A percentile compares a stretch with the other conserved stretches of the same genome.
Evolutionary conservation across 257 asterid genomes (phyloP).

Genomic region (Nemophila menziesii): DNA sequence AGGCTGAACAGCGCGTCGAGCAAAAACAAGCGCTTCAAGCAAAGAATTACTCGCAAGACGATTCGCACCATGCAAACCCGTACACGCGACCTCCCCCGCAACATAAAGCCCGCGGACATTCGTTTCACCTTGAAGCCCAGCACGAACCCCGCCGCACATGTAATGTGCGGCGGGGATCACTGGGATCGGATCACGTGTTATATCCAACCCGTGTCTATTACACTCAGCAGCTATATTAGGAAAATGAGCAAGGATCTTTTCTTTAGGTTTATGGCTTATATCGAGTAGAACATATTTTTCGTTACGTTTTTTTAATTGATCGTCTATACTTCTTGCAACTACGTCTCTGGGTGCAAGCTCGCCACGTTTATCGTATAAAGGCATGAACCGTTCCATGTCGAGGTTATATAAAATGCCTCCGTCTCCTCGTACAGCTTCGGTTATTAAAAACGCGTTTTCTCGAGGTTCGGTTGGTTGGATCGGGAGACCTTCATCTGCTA

Average conservation of each 20-base stretch:
- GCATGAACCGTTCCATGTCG: slow-evolving; percentile 83
- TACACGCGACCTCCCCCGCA: slow-evolving; percentile 97
- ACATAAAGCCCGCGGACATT: slow-evolving; percentile 74
- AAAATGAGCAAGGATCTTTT: slow-evolving; percentile 68
- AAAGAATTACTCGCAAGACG: slow-evolving; percentile 91
- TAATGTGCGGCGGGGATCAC: slow-evolving; percentile 98
- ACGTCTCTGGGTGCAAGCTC: slow-evolving; percentile 98
- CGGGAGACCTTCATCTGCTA: slow-evolving; percentile 96
- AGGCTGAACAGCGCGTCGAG: slow-evolving; percentile 83
- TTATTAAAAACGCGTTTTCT: slow-evolving; percentile 79
- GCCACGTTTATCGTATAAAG: slow-evolving; percentile 60
- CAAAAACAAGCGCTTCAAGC: slow-evolving; percentile 91
- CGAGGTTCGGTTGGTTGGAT: slow-evolving; percentile 50
- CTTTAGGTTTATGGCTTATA: slow-evolving; percentile 68
- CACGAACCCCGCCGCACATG: slow-evolving; percentile 99
- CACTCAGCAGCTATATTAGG: slow-evolving; percentile 95
- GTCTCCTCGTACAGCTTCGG: slow-evolving; percentile 96
- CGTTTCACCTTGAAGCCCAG: slow-evolving; percentile 91
- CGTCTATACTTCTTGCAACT: slow-evolving; percentile 92
- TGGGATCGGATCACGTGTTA: slow-evolving; percentile 74
- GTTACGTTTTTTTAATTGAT: slow-evolving; percentile 75
- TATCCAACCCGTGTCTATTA: slow-evolving; percentile 74
- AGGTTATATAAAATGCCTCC: slow-evolving; percentile 87
- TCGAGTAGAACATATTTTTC: slow-evolving; percentile 89
- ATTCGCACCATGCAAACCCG: slow-evolving; percentile 93